Base-by-base conservation (phyloP, 2,329 filamentous ascomycete genomes). In the Raffaelea albimanens region DNA sequence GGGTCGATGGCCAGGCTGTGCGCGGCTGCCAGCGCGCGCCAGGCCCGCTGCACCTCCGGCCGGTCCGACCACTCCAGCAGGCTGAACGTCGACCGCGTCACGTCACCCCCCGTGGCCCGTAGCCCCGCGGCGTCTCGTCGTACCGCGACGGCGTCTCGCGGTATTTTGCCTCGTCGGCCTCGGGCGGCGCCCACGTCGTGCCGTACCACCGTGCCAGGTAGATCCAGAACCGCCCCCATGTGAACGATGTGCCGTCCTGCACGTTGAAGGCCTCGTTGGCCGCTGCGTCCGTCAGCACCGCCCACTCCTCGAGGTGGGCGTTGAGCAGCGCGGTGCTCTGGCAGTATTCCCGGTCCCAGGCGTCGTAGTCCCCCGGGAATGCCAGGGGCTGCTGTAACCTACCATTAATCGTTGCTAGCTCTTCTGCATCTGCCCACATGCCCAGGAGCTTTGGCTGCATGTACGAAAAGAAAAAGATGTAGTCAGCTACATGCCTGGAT, bases 401-500 rank as follows among this genome's bases (percentile, higher is more conserved):
- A 13, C 52, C 47, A 50, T 77, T 77, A 11, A 75, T 63, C 22
- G 63, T 63, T 21, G 67, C 66, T 56, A 76, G 61, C 52, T 74
- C 69, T 18, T 76, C 68, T 5, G 68, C 69, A 53, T 73, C 67
- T 20, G 66, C 68, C 72, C 72, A 76, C 10, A 72, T 56, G 40
- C 53, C 40, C 1, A 63, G 61, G 14, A 61, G n/a, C n/a, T n/a
- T n/a, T n/a, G n/a, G n/a, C n/a, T n/a, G n/a, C n/a, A 38, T 16
- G n/a, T 10, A 38, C 8, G 34, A 38, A 16, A 38, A 7, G n/a
- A 7, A 38, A 38, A 38, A 38, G 18, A 38, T 34, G 31, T 34
- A 34, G 16, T 34, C 10, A 34, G 31, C 9, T 16, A 34, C 9
- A 34, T 34, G 16, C 31, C 31, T 34, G 16, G 16, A 34, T 34